Percentiles rank a stretch among this genome's conserved stretches.
Conservation (phyloP, 805 yeast genomes). For the Wickerhamomyces tratensis region DNA sequence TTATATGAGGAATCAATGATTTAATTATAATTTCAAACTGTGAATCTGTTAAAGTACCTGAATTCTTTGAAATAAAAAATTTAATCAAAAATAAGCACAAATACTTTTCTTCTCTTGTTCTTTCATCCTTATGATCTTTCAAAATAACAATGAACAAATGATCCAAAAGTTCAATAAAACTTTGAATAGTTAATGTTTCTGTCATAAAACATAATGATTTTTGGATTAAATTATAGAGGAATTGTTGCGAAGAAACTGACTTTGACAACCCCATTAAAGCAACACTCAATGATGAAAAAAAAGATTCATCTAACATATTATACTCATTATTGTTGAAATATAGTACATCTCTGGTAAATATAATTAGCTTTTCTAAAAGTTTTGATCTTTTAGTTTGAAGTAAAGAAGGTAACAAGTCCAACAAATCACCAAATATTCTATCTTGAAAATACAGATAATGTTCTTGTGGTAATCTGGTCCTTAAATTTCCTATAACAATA, state of each 20-base stretch:
- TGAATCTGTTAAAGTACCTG: constrained; percentile 1
- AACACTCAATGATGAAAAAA: not conserved
- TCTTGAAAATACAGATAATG: constrained; percentile 7
- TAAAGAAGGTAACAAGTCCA: constrained; percentile 1
- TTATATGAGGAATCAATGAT: constrained; percentile 3
- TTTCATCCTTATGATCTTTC: constrained; percentile 1
- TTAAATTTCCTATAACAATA: constrained; percentile 11
- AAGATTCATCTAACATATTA: not conserved
- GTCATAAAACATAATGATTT: constrained; percentile 18
- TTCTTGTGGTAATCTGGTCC: constrained; percentile 8
- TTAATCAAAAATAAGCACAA: constrained; percentile 15
- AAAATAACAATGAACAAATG: constrained; percentile 7
- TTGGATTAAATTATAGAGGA: constrained; percentile 6
- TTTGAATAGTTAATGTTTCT: constrained; percentile 9
- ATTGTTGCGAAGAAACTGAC: constrained; percentile 1
- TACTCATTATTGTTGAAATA: constrained; percentile 1
- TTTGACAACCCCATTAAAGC: not conserved
- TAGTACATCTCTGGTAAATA: constrained; percentile 15
- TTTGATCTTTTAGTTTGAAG: constrained; percentile 9
- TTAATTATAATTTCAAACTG: constrained; percentile 2
- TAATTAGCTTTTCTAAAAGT: constrained; percentile 9
- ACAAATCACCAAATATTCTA: constrained; percentile 9
- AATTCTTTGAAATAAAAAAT: constrained; percentile 10
- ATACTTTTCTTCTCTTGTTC: constrained; percentile 13
- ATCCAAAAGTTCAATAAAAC: constrained; percentile 11